phyloP scores from a whole-genome alignment of 2,329 filamentous ascomycete species.

The Aotearoamyces nothofagi region DNA sequence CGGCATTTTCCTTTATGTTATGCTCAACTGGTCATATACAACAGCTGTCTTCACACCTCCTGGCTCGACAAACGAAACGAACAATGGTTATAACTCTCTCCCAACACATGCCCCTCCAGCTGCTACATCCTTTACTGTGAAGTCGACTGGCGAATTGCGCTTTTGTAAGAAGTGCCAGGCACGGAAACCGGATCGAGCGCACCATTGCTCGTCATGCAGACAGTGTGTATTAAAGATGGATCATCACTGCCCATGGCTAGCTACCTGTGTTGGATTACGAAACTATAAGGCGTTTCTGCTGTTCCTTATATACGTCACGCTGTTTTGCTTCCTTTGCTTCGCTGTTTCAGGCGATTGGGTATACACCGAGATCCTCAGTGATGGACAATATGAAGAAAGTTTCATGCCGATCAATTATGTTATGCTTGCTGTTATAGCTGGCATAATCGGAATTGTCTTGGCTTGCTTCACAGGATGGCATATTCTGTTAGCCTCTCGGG shows the following conservation, averaged over 20 bases:
- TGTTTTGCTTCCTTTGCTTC: slow-evolving; percentile 77
- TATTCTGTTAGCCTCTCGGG: slow-evolving; percentile 60
- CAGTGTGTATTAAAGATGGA: slow-evolving; percentile 98
- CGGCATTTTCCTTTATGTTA: slow-evolving; percentile 55
- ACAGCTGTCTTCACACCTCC: slow-evolving; percentile 87
- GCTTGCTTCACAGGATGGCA: slow-evolving; percentile 89
- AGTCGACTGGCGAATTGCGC: slow-evolving; percentile 70
- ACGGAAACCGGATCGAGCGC: slow-evolving; percentile 85
- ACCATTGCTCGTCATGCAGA: slow-evolving; percentile 91
- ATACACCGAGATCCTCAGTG: slow-evolving; percentile 64
- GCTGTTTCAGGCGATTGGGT: slow-evolving; percentile 68
- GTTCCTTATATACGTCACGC: slow-evolving; percentile 75
- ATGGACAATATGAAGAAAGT: slow-evolving; percentile 56
- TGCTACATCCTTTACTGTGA: slow-evolving; percentile 76
- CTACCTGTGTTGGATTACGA: slow-evolving; percentile 81
- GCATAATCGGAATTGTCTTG: slow-evolving; percentile 82
- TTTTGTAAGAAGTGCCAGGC: slow-evolving; percentile 98
- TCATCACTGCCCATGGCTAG: slow-evolving; percentile 96
- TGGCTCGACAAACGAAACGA: slow-evolving; percentile 47
- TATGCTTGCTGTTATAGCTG: slow-evolving; percentile 69
- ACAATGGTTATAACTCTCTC: slow-evolving; percentile 62
- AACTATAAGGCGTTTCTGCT: slow-evolving; percentile 95
- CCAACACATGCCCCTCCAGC: slow-evolving; percentile 51
- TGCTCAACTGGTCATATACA: slow-evolving; percentile 83
- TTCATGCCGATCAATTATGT: slow-evolving; percentile 85